phyloP scores from a whole-genome alignment of 2,329 filamentous ascomycete species.

The Exophiala lecanii-corni region DNA sequence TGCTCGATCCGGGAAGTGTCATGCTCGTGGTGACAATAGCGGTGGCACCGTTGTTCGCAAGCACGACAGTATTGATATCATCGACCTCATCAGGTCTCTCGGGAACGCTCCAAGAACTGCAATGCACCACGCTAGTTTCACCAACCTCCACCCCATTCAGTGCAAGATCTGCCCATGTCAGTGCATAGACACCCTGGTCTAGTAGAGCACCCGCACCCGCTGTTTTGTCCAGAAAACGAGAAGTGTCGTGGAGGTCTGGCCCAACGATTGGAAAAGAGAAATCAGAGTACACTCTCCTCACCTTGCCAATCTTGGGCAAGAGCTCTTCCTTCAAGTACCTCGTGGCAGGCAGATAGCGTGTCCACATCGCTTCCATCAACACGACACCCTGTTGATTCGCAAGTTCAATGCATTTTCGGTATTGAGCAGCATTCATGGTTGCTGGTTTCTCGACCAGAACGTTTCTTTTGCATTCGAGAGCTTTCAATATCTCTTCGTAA shows the following conservation, averaged over 20 bases:
- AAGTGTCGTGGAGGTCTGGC: slow-evolving; percentile 28
- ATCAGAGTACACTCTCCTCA: slow-evolving; percentile 40
- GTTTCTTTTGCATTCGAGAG: slow-evolving; percentile 25
- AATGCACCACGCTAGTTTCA: slow-evolving; percentile 23
- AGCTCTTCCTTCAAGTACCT: slow-evolving; percentile 44
- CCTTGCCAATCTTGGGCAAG: slow-evolving; percentile 57
- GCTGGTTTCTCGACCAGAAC: slow-evolving; percentile 30
- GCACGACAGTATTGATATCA: slow-evolving; percentile 29
- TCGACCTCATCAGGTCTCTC: slow-evolving; percentile 24
- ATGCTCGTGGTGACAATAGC: slow-evolving; percentile 28
- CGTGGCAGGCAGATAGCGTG: slow-evolving; percentile 28
- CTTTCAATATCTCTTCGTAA: slow-evolving; percentile 27
- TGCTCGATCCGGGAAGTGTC: slow-evolving; percentile 28
- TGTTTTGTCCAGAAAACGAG: slow-evolving; percentile 78
- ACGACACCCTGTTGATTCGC: slow-evolving; percentile 23
- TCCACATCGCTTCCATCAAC: slow-evolving; percentile 32
- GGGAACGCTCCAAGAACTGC: slow-evolving; percentile 23
- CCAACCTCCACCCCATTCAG: slow-evolving; percentile 51
- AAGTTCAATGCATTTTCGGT: slow-evolving; percentile 11
- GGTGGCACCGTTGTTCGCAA: slow-evolving; percentile 16
- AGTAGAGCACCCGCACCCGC: slow-evolving; percentile 77
- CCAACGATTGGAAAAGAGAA: slow-evolving; percentile 29
- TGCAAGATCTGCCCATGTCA: slow-evolving; percentile 62
- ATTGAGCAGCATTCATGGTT: slow-evolving; percentile 29
- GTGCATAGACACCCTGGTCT: slow-evolving; percentile 79